Conservation (phyloP, 139 green algal genomes). For the Closterium sp. region DNA sequence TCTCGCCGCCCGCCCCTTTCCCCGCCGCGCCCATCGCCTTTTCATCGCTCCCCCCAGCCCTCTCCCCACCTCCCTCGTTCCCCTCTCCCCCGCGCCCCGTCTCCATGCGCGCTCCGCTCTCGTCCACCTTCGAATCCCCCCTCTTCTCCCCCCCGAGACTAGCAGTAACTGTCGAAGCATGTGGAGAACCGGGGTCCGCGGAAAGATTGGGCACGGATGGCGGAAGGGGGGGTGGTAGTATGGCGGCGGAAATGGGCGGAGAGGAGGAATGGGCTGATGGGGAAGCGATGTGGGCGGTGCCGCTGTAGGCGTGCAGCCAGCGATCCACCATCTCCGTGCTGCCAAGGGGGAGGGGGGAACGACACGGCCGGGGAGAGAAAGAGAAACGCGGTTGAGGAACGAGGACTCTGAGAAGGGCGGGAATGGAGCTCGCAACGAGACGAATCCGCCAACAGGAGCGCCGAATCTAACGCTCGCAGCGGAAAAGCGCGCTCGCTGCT, state of each 20-base stretch:
- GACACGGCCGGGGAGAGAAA: background rate
- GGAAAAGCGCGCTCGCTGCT: background rate
- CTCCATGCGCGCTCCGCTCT: background rate
- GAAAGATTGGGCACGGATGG: background rate
- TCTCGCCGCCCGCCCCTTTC: background rate
- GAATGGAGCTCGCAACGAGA: background rate
- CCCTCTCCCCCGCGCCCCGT: background rate
- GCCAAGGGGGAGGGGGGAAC: background rate
- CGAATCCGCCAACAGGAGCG: background rate
- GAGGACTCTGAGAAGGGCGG: background rate
- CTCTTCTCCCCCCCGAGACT: background rate
- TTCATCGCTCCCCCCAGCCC: background rate
- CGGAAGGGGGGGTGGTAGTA: background rate
- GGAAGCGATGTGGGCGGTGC: background rate
- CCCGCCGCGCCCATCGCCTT: background rate
- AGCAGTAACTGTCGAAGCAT: background rate
- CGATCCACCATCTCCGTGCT: background rate
- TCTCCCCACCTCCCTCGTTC: background rate
- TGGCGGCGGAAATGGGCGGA: background rate
- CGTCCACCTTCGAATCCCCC: background rate
- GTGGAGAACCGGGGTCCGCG: background rate
- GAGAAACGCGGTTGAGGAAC: background rate
- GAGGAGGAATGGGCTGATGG: background rate
- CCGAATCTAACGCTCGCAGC: background rate
- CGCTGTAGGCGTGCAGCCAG: background rate